These are phyloP conservation scores for Candida anutae DNA, from an alignment of 1,139 yeast species.

Conservation along the genomic window DNA sequence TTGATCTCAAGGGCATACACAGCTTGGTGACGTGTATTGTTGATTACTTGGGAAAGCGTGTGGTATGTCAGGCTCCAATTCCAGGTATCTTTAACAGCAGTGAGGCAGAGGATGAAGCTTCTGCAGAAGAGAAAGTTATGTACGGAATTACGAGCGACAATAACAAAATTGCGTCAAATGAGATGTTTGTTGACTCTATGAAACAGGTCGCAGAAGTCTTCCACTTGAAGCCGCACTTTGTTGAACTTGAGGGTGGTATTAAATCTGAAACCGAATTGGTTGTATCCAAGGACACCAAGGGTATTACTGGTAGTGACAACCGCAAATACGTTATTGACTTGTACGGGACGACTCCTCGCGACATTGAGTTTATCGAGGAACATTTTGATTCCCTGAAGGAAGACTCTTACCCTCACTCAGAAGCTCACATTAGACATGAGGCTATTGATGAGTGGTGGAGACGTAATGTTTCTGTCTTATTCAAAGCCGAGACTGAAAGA, in stretches of 20 bases:
- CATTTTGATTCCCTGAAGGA: conserved; percentile 34
- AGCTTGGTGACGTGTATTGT: conserved; percentile 76
- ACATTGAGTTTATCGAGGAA: conserved; percentile 62
- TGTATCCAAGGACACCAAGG: conserved; percentile 77
- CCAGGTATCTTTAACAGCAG: conserved; percentile 80
- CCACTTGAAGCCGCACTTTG: conserved; percentile 68
- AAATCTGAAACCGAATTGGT: conserved; percentile 40
- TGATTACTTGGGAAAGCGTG: conserved; percentile 82
- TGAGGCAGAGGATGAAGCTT: conserved; percentile 14
- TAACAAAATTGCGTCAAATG: conserved; percentile 38
- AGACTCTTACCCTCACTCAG: conserved; percentile 72
- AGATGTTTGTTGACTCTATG: conserved; percentile 48
- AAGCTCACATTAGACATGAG: conserved; percentile 74
- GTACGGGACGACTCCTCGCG: conserved; percentile 78
- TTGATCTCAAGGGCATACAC: conserved; percentile 58
- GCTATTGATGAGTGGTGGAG: conserved; percentile 91
- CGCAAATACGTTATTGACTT: conserved; percentile 80
- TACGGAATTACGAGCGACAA: conserved; percentile 73
- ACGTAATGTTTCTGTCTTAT: conserved; percentile 50
- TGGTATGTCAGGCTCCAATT: conserved; percentile 90
- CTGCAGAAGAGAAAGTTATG: conserved; percentile 41
- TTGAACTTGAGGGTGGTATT: conserved; percentile 27
- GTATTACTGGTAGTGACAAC: conserved; percentile 78
- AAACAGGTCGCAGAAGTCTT: conserved; percentile 61
- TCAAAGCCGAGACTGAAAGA: conserved; percentile 42